Evolutionary conservation across 1,139 yeast genomes (phyloP), one percentile per base, ranked within the genome.

Genomic region (Nakaseomyces kungkrabaensis): DNA sequence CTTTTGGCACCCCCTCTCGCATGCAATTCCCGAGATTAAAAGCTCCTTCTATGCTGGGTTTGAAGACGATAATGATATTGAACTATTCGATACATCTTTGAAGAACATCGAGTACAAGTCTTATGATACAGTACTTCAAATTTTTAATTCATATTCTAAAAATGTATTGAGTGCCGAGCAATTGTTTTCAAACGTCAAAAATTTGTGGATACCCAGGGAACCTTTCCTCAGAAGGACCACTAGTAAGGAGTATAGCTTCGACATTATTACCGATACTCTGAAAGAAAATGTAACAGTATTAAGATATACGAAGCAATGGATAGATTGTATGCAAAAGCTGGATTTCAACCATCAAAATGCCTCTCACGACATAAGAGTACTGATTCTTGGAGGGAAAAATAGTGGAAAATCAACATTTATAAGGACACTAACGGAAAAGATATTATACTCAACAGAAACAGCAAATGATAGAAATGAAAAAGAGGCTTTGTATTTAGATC

Each of bases 321-420:
- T 25, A 22, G 34, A 41, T 13, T 41, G 44, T 29, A 27, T 41
- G 9, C 60, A 56, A 43, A 50, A 49, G 43, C 29, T 60, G 43
- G 37, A 45, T 46, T 26, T 60, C 48, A 49, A 52, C 45, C 54
- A 59, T 48, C 44, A 56, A 40, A 48, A 53, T 46, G 50, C 56
- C 48, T 11, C 54, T 5, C 52, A 54, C 43, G 66, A 61, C 46
- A 58, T 67, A 50, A 68, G 69, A 51, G 63, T 79, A 1, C 54
- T 80, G 47, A 64, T 79, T 0, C 64, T 80, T 34, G 89, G 89
- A 1, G 75, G 82, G 11, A 89, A 88, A 61, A 85, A 85, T 54
- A 77, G 89, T 1, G 97, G 97, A 1, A 90, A 90, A 61, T 84
- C 96, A 0, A 83, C 95, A 0, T 72, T 87, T 45, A 68, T 82